Evolutionary conservation across 2,329 filamentous ascomycete genomes (phyloP), one percentile per base, ranked within the genome.

Genomic region (Colletotrichum sp.): DNA sequence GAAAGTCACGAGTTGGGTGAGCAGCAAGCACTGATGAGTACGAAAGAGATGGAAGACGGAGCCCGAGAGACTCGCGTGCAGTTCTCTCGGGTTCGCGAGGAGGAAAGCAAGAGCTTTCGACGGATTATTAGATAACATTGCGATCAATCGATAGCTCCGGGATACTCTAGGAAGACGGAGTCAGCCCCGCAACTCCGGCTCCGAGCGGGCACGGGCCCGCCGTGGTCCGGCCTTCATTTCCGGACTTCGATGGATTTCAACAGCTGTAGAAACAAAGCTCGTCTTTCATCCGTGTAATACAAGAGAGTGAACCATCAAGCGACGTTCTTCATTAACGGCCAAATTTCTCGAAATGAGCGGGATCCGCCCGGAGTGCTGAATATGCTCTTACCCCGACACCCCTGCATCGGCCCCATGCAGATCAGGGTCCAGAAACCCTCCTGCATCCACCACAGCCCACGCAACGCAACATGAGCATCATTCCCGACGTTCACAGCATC

Each of bases 401-500:
- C 64, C 64, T 52, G 64, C 64, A 66, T 32, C 30, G 52, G 34
- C 52, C 36, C 68, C 68, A 28, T 52, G 24, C 68, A 18, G 34
- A 52, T 26, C 68, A 70, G 57, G 68, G 68, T 30, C 68, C n/a
- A 30, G 63, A 63, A 61, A 34, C 68, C 68, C 68, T 70, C 13
- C 12, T 14, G 6, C 57, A 52, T 63, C 68, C 68, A 70, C 68
- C 39, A 59, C 39, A 34, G n/a, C 30, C n/a, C n/a, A 24, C n/a
- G 16, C 8, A 55, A 68, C 9, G 12, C 36, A 34, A 52, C 26
- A 63, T 63, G 0, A 52, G 13, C 18, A 10, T 32, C 18, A 10
- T 32, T 18, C 18, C 21, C 12, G 5, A n/a, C n/a, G n/a, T n/a
- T n/a, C n/a, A n/a, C 4, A 26, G 6, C 26, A 55, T 70, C 68